Base-by-base conservation (phyloP, 176 grass and related monocot genomes). In the Raddia guianensis region DNA sequence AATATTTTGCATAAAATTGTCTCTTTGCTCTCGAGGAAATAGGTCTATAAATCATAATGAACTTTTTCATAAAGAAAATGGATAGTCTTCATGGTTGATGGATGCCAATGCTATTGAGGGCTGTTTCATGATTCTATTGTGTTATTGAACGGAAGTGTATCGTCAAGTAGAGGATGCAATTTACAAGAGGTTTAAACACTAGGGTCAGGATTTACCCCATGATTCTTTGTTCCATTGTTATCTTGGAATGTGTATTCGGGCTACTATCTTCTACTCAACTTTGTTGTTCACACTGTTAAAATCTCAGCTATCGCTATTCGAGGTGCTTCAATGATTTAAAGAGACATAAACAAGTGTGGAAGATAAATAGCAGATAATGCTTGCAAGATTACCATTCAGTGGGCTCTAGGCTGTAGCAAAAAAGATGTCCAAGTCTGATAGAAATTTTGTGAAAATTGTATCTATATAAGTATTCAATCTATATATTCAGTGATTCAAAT, bases 1-100 rank as follows among this genome's bases (percentile, higher is more conserved):
- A 72, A 52, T 35, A 13, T 72, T 72, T 33, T 53, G 49, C 70
- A 40, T 9, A 51, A 73, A 73, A 32, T 73, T 34, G 47, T 52
- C 70, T 18, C 49, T 51, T 16, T 73, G 32, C 32, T 54, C 20
- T 34, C 18, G 12, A 2, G 13, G 44, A 53, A 52, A 5, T 53
- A 53, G 13, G 49, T 72, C 51, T 73, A 50, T 54, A 40, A 40
- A 40, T 40, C 37, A 2, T 40, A 54, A 8, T 18, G 49, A 53
- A 73, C 8, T 6, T 73, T 4, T 9, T 11, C 70, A 16, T 54
- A 11, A 33, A 2, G 13, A 9, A 72, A 72, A 54, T 73, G 49
- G 49, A 37, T 50, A 40, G 14, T 54, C 32, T 32, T 73, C 70
- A 40, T 71, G 33, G 20, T 51, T 33, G 20, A 49, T 9, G 68